These are phyloP conservation scores for Capsella rubella DNA, from an alignment of 441 rosid species.

Conservation along the genomic window DNA sequence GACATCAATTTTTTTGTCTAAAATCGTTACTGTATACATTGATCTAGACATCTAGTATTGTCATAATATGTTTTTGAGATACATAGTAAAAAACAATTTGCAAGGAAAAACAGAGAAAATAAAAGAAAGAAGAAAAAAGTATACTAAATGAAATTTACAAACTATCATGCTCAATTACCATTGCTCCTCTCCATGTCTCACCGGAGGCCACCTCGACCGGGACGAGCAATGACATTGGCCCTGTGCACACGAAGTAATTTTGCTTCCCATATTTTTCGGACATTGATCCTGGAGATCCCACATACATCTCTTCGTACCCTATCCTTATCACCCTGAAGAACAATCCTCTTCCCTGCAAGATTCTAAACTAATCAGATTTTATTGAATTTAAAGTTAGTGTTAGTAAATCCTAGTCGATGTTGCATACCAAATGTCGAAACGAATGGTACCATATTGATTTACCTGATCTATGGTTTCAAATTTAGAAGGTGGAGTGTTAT, in stretches of 20 bases:
- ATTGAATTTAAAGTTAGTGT: background rate
- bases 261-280: conserved; percentile 71
- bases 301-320: conserved; percentile 81
- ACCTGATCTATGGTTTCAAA: conserved; percentile 97
- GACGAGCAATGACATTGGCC: conserved; percentile 80
- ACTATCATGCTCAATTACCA: conserved; percentile 90
- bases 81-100: background rate
- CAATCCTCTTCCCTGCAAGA: conserved; percentile 73
- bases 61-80: too few species aligned
- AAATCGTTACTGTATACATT: too few species aligned
- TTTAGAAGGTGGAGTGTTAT: conserved; percentile 83
- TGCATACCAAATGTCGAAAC: too few species aligned
- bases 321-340: conserved; percentile 81
- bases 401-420: background rate
- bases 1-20: background rate
- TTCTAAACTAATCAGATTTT: background rate
- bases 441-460: background rate
- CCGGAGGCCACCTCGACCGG: conserved; percentile 70
- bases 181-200: conserved; percentile 87
- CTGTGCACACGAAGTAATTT: conserved; percentile 73
- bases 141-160: conserved; percentile 50
- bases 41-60: too few species aligned
- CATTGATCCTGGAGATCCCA: conserved; percentile 74
- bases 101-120: too few species aligned
- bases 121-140: background rate